phyloP scores from a whole-genome alignment of 305 asterid species.

The Fraxinus latifolia region DNA sequence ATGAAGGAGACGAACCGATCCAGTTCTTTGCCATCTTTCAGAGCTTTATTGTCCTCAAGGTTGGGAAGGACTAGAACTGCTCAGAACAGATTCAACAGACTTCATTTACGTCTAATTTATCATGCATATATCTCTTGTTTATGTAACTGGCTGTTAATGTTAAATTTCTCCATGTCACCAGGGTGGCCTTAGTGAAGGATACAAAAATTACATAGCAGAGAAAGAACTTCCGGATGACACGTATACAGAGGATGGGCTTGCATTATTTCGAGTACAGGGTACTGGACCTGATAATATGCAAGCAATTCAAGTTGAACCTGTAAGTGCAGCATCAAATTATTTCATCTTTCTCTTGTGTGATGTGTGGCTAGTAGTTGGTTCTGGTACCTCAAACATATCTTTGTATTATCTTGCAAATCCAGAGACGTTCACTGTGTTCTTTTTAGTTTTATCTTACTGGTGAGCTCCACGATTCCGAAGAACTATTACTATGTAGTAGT shows the following conservation, averaged over 20 bases:
- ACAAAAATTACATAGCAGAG: constrained; percentile 54
- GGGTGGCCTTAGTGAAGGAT: constrained; percentile 75
- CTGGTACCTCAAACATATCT: not conserved
- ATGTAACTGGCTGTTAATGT: constrained; percentile 20
- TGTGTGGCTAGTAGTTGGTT: constrained; percentile 11
- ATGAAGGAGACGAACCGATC: constrained; percentile 69
- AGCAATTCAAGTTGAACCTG: constrained; percentile 91
- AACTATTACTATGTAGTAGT: not conserved
- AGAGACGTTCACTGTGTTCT: not conserved
- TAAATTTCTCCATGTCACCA: constrained; percentile 28
- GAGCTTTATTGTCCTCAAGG: constrained; percentile 70
- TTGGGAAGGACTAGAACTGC: constrained; percentile 22
- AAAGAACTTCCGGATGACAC: constrained; percentile 69
- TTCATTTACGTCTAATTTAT: not conserved
- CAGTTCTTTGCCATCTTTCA: constrained; percentile 72
- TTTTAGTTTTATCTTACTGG: not conserved
- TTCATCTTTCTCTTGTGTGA: not conserved
- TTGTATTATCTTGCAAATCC: constrained; percentile 5
- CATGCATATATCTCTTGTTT: not conserved
- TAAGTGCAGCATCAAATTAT: constrained; percentile 31
- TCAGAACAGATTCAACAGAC: not conserved
- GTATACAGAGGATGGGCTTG: constrained; percentile 55
- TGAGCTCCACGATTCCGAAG: not conserved
- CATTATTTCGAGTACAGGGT: constrained; percentile 80
- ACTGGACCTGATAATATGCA: constrained; percentile 69